Percentiles rank a stretch among this genome's conserved stretches.
phyloP scores from a whole-genome alignment of 176 grass and related monocot genomes.

The Lolium rigidum region DNA sequence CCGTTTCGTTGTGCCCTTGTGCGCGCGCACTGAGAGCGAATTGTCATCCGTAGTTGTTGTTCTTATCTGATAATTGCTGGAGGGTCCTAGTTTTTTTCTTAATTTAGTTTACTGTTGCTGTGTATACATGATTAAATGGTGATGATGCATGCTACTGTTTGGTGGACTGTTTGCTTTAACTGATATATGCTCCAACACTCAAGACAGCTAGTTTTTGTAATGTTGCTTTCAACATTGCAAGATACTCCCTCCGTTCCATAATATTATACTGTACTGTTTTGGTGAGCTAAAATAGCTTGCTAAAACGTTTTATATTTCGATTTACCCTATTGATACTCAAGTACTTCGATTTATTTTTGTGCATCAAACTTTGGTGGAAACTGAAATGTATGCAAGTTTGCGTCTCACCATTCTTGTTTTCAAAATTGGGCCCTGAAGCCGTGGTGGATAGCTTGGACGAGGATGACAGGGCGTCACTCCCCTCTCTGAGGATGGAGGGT shows the following conservation, averaged over 20 bases:
- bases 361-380: neutral
- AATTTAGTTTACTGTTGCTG: neutral
- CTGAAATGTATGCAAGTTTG: too few species aligned
- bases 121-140: neutral
- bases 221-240: neutral
- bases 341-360: neutral
- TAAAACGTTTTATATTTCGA: too few species aligned
- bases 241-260: too few species aligned
- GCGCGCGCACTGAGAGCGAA: neutral
- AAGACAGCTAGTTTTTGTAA: neutral
- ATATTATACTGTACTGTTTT: too few species aligned
- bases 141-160: neutral
- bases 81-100: neutral
- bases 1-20: neutral
- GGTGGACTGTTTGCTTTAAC: neutral
- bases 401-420: neutral
- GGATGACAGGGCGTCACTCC: slow-evolving; percentile 24
- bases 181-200: neutral
- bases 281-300: too few species aligned
- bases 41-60: neutral
- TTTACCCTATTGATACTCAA: neutral
- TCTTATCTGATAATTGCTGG: neutral
- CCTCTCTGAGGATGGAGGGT: slow-evolving; percentile 6
- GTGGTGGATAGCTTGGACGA: slow-evolving; percentile 37
- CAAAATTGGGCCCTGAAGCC: slow-evolving; percentile 28